Evolutionary conservation across 495 filamentous ascomycete genomes (phyloP).

Genomic region (Penicillium macrosclerotiorum): DNA sequence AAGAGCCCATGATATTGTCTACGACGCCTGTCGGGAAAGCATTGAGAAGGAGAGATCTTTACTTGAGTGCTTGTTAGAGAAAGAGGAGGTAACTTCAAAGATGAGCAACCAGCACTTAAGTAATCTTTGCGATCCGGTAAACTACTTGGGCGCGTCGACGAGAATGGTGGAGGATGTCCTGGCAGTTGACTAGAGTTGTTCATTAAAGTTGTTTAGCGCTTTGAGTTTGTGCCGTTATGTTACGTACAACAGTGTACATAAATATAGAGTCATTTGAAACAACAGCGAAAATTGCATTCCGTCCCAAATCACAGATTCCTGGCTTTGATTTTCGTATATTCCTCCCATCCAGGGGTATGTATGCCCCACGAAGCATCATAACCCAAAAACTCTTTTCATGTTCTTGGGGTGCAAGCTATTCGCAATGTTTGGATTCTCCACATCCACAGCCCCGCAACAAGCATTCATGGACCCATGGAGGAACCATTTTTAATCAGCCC

Average conservation of each 20-base stretch:
- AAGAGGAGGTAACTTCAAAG: constrained; percentile 38
- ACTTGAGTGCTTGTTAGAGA: constrained; percentile 36
- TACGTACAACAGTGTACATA: not conserved
- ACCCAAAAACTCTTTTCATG: too few species aligned
- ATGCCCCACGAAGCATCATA: too few species aligned
- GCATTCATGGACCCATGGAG: not conserved
- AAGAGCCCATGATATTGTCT: constrained; percentile 53
- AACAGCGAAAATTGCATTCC: too few species aligned
- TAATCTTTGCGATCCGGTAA: constrained; percentile 47
- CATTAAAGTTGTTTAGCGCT: not conserved
- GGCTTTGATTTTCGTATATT: too few species aligned
- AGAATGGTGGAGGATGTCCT: constrained; percentile 53
- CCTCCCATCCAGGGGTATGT: too few species aligned
- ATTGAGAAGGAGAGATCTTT: constrained; percentile 43
- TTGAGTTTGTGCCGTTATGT: not conserved
- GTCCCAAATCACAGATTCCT: too few species aligned
- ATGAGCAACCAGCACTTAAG: constrained; percentile 37
- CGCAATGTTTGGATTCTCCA: constrained; percentile 9
- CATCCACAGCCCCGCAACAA: constrained; percentile 15
- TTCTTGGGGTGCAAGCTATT: constrained; percentile 1
- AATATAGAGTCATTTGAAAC: not conserved
- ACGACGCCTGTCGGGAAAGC: constrained; percentile 50
- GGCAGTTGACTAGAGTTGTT: constrained; percentile 17
- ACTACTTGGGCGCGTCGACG: constrained; percentile 47
- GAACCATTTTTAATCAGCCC: constrained; percentile 3